These are phyloP conservation scores for Stromatinia cepivora DNA, from an alignment of 2,329 filamentous ascomycete genomes.

Conservation along the genomic window DNA sequence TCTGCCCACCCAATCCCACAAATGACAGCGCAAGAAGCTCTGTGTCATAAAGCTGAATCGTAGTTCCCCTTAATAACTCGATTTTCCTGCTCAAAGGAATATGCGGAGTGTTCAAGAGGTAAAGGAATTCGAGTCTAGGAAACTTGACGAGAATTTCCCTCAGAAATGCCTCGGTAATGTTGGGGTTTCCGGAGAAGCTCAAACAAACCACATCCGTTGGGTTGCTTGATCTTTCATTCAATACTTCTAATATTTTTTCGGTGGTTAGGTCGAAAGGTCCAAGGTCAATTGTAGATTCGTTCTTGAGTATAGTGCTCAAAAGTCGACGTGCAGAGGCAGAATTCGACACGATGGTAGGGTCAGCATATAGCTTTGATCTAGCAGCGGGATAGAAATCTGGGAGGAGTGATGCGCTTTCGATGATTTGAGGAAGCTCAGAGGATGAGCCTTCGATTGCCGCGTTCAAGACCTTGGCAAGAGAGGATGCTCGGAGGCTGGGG, in stretches of 20 bases:
- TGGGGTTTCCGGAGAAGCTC: conserved; percentile 18
- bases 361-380: conserved; percentile 12
- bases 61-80: background rate
- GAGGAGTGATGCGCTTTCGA: conserved; percentile 12
- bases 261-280: background rate
- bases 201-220: background rate
- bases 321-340: conserved; percentile 16
- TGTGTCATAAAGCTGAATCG: conserved; percentile 13
- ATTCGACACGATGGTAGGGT: conserved; percentile 1
- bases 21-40: conserved; percentile 14
- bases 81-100: conserved; percentile 3
- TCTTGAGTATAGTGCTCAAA: background rate
- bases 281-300: conserved; percentile 14
- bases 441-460: background rate
- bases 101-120: conserved; percentile 8
- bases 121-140: background rate
- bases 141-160: conserved; percentile 2
- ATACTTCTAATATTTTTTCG: conserved; percentile 7
- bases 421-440: conserved; percentile 11
- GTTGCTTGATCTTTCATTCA: background rate
- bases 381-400: conserved; percentile 16
- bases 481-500: background rate
- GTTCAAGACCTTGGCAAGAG: conserved; percentile 1
- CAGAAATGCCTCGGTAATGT: background rate
- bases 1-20: too few species aligned